Percentiles rank a stretch among this genome's conserved stretches.
Conservation (phyloP, 345 rosid genomes). For the Eucalyptus erythrocorys region DNA sequence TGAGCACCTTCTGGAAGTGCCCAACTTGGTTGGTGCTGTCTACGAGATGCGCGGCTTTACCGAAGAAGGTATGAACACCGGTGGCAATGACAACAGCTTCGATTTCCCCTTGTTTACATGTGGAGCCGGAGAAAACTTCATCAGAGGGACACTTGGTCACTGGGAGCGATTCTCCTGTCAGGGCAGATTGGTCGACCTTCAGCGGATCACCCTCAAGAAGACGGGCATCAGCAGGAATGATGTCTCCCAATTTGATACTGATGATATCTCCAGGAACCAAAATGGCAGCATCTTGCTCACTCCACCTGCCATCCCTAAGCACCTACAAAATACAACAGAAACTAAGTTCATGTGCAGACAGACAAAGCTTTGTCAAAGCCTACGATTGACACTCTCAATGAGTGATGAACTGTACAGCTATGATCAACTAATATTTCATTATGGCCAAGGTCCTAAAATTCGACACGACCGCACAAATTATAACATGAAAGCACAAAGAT, state of each 20-base stretch:
- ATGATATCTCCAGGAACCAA: conserved; percentile 83
- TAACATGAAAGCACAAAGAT: background rate
- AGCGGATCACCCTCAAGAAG: conserved; percentile 81
- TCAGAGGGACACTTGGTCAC: conserved; percentile 65
- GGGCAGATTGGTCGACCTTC: conserved; percentile 61
- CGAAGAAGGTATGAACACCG: conserved; percentile 81
- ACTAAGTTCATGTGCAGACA: background rate
- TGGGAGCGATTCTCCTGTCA: conserved; percentile 56
- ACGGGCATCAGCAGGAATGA: conserved; percentile 91
- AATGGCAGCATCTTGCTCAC: conserved; percentile 64
- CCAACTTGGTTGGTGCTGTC: conserved; percentile 85
- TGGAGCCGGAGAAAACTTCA: conserved; percentile 73
- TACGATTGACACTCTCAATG: background rate
- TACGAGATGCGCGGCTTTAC: conserved; percentile 89
- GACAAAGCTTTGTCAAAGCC: background rate
- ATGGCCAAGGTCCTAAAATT: background rate
- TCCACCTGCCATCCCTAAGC: conserved; percentile 69
- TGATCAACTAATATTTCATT: background rate
- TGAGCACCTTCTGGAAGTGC: conserved; percentile 75
- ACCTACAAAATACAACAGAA: conserved; percentile 15
- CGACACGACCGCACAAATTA: background rate
- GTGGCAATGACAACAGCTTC: conserved; percentile 87
- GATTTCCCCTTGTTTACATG: conserved; percentile 85
- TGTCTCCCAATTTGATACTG: conserved; percentile 76
- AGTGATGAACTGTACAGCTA: background rate